A percentile compares a stretch with the other conserved stretches of the same genome.
Evolutionary conservation across 2,329 filamentous ascomycete genomes (phyloP).

Genomic region (Dactylellina drechsleri): DNA sequence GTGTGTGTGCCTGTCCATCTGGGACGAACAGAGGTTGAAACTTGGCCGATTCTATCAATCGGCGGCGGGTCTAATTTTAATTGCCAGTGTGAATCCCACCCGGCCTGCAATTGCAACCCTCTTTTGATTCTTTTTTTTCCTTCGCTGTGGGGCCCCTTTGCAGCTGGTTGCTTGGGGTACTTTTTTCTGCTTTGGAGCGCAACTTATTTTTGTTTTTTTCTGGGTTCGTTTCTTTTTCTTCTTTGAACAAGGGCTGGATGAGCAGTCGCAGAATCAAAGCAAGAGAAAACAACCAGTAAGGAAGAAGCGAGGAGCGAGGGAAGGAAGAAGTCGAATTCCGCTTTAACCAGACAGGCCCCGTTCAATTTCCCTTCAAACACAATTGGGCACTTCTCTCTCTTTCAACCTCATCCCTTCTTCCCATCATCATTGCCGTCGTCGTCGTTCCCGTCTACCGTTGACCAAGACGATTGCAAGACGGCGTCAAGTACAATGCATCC

Average conservation of each 20-base stretch:
- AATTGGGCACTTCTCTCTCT: slow-evolving; percentile 6
- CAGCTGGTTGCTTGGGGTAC: slow-evolving; percentile 14
- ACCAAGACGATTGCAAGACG: slow-evolving; percentile 17
- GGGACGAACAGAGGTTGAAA: slow-evolving; percentile 2
- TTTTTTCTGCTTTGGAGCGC: no score
- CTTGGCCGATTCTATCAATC: slow-evolving; percentile 49
- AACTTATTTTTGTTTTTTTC: neutral
- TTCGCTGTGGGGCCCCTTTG: slow-evolving; percentile 32
- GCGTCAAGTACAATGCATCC: slow-evolving; percentile 33
- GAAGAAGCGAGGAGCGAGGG: slow-evolving; percentile 1
- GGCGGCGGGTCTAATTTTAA: slow-evolving; percentile 53
- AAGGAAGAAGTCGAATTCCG: slow-evolving; percentile 5
- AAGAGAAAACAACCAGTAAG: neutral
- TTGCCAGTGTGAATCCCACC: slow-evolving; percentile 44
- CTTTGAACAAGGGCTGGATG: no score
- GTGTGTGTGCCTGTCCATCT: slow-evolving; percentile 7
- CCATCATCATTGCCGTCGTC: neutral
- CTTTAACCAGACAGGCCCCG: slow-evolving; percentile 39
- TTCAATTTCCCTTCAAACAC: slow-evolving; percentile 7
- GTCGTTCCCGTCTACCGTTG: slow-evolving; percentile 14
- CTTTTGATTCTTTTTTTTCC: slow-evolving; percentile 5
- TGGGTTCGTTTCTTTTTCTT: neutral
- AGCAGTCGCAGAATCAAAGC: no score
- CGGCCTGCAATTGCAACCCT: slow-evolving; percentile 14
- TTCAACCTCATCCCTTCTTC: slow-evolving; percentile 3